phyloP scores from a whole-genome alignment of 2,329 filamentous ascomycete species.

The Daldinia sp. region DNA sequence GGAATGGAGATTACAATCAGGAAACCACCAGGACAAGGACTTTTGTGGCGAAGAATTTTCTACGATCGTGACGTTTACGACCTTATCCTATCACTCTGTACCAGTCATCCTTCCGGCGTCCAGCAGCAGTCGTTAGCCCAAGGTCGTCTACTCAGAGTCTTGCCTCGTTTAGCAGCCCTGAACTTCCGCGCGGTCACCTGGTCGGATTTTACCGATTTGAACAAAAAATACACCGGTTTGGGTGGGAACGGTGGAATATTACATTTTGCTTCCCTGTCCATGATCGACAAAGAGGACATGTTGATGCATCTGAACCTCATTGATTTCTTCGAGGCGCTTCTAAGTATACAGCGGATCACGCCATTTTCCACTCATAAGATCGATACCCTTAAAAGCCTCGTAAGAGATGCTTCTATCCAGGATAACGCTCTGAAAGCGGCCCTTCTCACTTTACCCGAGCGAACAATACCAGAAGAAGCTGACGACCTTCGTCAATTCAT shows the following conservation, averaged over 20 bases:
- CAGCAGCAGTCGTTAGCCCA: slow-evolving; percentile 60
- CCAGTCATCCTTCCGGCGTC: slow-evolving; percentile 40
- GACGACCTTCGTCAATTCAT: slow-evolving; percentile 58
- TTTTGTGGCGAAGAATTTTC: slow-evolving; percentile 64
- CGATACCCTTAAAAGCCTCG: slow-evolving; percentile 49
- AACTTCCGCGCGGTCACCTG: slow-evolving; percentile 53
- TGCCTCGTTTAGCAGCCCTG: slow-evolving; percentile 59
- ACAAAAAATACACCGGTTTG: slow-evolving; percentile 38
- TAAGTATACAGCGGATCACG: slow-evolving; percentile 57
- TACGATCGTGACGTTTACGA: slow-evolving; percentile 54
- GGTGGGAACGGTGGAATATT: slow-evolving; percentile 53
- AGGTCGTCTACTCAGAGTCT: slow-evolving; percentile 59
- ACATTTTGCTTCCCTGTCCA: slow-evolving; percentile 59
- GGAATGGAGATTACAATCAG: slow-evolving; percentile 51
- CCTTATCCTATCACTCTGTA: slow-evolving; percentile 54
- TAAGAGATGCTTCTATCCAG: slow-evolving; percentile 52
- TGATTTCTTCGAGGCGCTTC: slow-evolving; percentile 62
- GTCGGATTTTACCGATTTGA: slow-evolving; percentile 50
- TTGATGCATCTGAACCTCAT: slow-evolving; percentile 61
- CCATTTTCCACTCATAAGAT: slow-evolving; percentile 50
- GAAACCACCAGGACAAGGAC: slow-evolving; percentile 57
- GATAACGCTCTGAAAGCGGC: slow-evolving; percentile 52
- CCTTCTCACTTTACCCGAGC: slow-evolving; percentile 55
- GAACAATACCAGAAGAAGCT: slow-evolving; percentile 61
- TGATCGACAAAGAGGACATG: slow-evolving; percentile 59